Conservation (phyloP, 306 rosid genomes). For the Oemleria cerasiformis region DNA sequence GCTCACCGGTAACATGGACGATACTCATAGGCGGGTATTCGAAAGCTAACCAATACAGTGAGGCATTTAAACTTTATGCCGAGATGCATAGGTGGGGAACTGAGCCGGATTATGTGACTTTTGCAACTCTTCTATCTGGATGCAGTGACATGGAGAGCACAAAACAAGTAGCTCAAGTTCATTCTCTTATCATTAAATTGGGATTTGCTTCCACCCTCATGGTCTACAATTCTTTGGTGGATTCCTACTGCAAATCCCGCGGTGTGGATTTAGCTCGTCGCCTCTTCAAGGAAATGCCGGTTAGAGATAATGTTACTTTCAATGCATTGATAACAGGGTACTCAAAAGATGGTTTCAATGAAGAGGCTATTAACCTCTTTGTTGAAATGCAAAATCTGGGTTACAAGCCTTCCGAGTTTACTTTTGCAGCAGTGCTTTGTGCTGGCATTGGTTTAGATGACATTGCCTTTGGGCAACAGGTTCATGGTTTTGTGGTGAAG, state of each 20-base stretch:
- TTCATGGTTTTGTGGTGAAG: slow-evolving; percentile 67
- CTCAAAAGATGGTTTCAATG: slow-evolving; percentile 59
- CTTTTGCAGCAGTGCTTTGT: slow-evolving; percentile 72
- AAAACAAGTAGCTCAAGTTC: slow-evolving; percentile 60
- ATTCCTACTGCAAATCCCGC: slow-evolving; percentile 68
- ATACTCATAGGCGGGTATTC: slow-evolving; percentile 72
- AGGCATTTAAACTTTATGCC: slow-evolving; percentile 60
- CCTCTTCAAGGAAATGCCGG: slow-evolving; percentile 47
- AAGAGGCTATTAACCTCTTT: slow-evolving; percentile 59
- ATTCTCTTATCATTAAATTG: slow-evolving; percentile 50
- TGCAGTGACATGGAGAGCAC: slow-evolving; percentile 45
- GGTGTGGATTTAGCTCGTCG: slow-evolving; percentile 48
- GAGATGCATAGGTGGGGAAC: slow-evolving; percentile 58
- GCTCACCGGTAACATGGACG: slow-evolving; percentile 80
- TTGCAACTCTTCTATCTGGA: slow-evolving; percentile 74
- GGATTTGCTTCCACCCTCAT: slow-evolving; percentile 56
- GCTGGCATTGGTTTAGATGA: slow-evolving; percentile 63
- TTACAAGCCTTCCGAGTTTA: slow-evolving; percentile 61
- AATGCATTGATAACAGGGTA: slow-evolving; percentile 76
- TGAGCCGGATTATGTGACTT: slow-evolving; percentile 62
- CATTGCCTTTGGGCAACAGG: slow-evolving; percentile 54
- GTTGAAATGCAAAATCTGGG: slow-evolving; percentile 58
- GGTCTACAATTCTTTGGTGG: slow-evolving; percentile 86
- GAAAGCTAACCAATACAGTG: slow-evolving; percentile 35
- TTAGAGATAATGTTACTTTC: slow-evolving; percentile 68